These are phyloP conservation scores for Naganishia vishniacii DNA, from an alignment of 768 basidiomycete species.

Conservation along the genomic window DNA sequence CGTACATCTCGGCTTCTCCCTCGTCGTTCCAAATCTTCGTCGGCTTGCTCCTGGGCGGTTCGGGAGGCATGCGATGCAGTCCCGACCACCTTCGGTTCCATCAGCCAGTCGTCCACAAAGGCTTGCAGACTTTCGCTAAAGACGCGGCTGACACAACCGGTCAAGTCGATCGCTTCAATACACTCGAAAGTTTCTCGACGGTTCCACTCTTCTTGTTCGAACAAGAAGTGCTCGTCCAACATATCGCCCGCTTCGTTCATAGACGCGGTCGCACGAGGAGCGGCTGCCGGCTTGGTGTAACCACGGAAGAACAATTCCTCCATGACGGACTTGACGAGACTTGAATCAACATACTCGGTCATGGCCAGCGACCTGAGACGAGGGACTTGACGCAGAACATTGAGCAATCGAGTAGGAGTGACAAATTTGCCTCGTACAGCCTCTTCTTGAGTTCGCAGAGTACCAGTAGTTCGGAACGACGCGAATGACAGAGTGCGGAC, in stretches of 20 bases:
- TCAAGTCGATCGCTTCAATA: conserved; percentile 83
- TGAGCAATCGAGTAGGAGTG: conserved; percentile 70
- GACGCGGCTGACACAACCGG: conserved; percentile 86
- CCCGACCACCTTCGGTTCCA: conserved; percentile 19
- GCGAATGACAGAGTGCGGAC: conserved; percentile 88
- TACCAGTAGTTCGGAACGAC: conserved; percentile 93
- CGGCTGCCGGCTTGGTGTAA: conserved; percentile 33
- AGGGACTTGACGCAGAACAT: conserved; percentile 68
- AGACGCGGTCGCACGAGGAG: conserved; percentile 22
- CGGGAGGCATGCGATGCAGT: background rate
- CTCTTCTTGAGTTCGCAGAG: conserved; percentile 86
- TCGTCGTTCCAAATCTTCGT: conserved; percentile 31
- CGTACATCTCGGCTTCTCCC: conserved; percentile 35
- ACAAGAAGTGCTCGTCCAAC: conserved; percentile 25
- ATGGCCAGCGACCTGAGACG: conserved; percentile 84
- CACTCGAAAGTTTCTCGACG: conserved; percentile 54
- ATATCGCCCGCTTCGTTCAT: conserved; percentile 13
- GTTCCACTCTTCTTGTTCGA: conserved; percentile 56
- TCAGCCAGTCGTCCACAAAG: conserved; percentile 56
- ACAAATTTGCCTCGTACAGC: conserved; percentile 85
- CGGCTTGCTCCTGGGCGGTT: conserved; percentile 26
- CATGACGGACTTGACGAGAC: conserved; percentile 74
- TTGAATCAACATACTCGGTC: conserved; percentile 93
- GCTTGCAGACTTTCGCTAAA: conserved; percentile 81
- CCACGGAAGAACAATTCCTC: conserved; percentile 88